Evolutionary conservation across 106 monocot species (phyloP), one percentile per base, ranked within the genome.

Genomic region (Hemerocallis citrina): DNA sequence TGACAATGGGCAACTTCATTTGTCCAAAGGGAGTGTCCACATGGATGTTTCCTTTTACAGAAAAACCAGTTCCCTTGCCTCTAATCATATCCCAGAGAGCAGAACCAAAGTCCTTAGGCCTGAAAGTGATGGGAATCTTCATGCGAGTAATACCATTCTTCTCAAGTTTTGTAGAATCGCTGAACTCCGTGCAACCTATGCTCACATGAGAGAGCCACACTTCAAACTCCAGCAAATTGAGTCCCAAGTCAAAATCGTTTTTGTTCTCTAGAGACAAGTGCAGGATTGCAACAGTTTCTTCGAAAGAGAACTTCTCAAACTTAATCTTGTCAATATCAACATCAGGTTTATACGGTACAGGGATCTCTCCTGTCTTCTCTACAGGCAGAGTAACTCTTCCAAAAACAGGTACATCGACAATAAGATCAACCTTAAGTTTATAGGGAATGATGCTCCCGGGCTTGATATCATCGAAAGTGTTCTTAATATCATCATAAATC

Each of bases 21-120:
- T 40, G 69, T 2, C 92, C 92, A 67, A 86, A 92, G 6, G 92
- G 86, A 63, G 92, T 86, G 23, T 86, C 80, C 9, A 73, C 92
- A 68, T 92, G 74, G 57, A 92, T 79, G 23, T 72, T 76, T 34
- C 92, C 92, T 52, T 92, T 92, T 15, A 92, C 77, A 6, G 86
- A 56, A 65, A 86, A 92, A 43, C 86, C 86, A 33, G 72, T 80
- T 15, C 83, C 92, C 63, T 64, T 77, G 32, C 83, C 86, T 44
- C 92, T 79, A 27, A 92, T 86, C 86, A 92, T 86, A 42, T 86
- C 88, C 88, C 88, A 88, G 3, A 88, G 51, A 41, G 79, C 88
- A 65, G 88, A 88, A 0, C 83, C 88, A 21, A 88, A 80, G 57
- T 88, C 88, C 57, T 79, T 83, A 0, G 88, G 88, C 64, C 68